Percentiles rank a stretch among this genome's conserved stretches.
Evolutionary conservation across 2,329 filamentous ascomycete species (phyloP).

Genomic region (Colletotrichum scovillei): DNA sequence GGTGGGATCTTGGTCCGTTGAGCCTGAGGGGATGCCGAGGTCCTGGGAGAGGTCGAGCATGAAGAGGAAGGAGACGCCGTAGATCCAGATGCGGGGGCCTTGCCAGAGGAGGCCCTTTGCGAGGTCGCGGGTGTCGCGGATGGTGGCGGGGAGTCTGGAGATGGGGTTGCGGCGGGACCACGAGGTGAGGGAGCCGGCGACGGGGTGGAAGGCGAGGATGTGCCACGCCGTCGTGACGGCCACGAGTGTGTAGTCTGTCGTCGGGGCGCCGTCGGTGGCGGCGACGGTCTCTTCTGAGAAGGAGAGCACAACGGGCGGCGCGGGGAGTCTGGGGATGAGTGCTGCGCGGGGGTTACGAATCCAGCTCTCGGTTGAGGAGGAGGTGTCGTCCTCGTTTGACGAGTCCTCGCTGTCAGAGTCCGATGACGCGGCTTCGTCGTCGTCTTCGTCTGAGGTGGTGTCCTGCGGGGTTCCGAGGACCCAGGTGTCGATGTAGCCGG

Average conservation of each 20-base stretch:
- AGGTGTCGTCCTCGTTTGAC: slow-evolving; percentile 50
- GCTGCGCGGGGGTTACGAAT: slow-evolving; percentile 76
- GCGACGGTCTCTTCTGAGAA: slow-evolving; percentile 67
- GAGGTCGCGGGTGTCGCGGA: slow-evolving; percentile 79
- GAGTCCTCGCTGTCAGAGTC: slow-evolving; percentile 42
- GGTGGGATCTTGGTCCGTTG: slow-evolving; percentile 30
- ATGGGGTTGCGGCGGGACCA: slow-evolving; percentile 90
- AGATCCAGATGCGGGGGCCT: slow-evolving; percentile 82
- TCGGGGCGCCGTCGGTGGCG: slow-evolving; percentile 37
- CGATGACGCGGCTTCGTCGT: slow-evolving; percentile 42
- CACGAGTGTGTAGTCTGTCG: slow-evolving; percentile 61
- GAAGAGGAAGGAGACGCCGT: slow-evolving; percentile 86
- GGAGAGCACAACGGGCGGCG: slow-evolving; percentile 74
- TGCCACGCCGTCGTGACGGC: slow-evolving; percentile 68
- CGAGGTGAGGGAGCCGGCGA: slow-evolving; percentile 79
- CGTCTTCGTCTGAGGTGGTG: slow-evolving; percentile 45
- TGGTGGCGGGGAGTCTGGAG: slow-evolving; percentile 78
- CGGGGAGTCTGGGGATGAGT: slow-evolving; percentile 75
- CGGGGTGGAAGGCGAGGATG: slow-evolving; percentile 82
- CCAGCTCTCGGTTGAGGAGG: slow-evolving; percentile 70
- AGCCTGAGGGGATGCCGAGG: slow-evolving; percentile 57
- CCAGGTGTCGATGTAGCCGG: slow-evolving; percentile 91
- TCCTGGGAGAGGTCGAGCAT: slow-evolving; percentile 90
- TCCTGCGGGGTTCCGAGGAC: slow-evolving; percentile 65
- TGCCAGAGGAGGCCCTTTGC: slow-evolving; percentile 91